Evolutionary conservation across 225 moss, liverwort and hornwort genomes (phyloP), one percentile per base, ranked within the genome.

Genomic region (Takakia lepidozioides): DNA sequence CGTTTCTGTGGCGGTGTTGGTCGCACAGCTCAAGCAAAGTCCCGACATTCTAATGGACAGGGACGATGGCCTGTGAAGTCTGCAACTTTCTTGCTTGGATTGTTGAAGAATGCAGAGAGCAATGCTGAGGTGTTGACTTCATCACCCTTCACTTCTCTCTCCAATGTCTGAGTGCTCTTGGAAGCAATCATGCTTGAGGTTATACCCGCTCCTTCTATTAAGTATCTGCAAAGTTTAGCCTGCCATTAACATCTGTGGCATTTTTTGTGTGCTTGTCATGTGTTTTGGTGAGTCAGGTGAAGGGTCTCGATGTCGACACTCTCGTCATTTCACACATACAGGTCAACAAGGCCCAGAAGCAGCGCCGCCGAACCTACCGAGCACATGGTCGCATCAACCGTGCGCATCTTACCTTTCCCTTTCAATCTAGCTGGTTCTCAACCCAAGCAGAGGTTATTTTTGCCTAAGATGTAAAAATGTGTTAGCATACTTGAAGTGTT

Each of bases 351-450:
- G 46, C 46, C 10, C 57, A 57, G 28, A 44, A 47, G 18, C 57
- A 57, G 45, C 15, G 57, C 3, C 43, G 49, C n/a, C 27, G 57
- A 5, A 57, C 57, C 1, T 57, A 57, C 44, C 45, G 57, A 7
- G 57, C 57, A 1, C 57, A 57, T 34, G 57, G 57, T 16, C 44
- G 57, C 27, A 57, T 57, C 19, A 57, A 46, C 43, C 55, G 55
- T 56, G 26, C 10, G 55, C 43, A 7, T 5, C n/a, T 10, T 26
- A 1, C 18, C 9, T 25, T 6, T 11, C 1, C 32, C 11, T 11
- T 32, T 32, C 11, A 6, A 11, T 32, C 8, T 7, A 32, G 32
- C 11, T 32, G 32, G 32, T 32, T 32, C 11, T 32, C 8, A 1
- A 6, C 8, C 32, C 7, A 32, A 1, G 32, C 32, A 32, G n/a